phyloP scores from a whole-genome alignment of 2,329 filamentous ascomycete species.

The Myriosclerotinia scirpicola region DNA sequence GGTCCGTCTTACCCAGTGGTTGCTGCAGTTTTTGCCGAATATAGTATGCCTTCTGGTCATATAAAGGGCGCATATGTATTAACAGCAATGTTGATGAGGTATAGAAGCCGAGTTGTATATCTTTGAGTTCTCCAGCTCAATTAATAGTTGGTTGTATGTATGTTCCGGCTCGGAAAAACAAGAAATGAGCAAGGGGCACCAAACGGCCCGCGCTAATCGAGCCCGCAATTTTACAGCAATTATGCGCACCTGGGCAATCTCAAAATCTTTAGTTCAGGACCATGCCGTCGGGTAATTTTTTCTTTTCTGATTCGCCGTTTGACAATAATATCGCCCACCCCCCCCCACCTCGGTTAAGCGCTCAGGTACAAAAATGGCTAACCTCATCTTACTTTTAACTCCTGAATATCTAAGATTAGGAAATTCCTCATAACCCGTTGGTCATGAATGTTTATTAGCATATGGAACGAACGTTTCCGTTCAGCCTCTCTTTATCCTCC shows the following conservation, averaged over 20 bases:
- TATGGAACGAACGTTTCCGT: neutral
- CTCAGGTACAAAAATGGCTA: no score
- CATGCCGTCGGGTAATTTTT: neutral
- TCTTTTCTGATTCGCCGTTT: neutral
- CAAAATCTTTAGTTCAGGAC: no score
- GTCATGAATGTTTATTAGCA: neutral
- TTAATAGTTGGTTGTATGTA: neutral
- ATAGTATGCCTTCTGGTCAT: neutral
- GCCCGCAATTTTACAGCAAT: slow-evolving; percentile 3
- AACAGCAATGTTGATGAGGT: no score
- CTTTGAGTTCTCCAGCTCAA: neutral
- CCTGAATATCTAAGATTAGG: neutral
- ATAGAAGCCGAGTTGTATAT: no score
- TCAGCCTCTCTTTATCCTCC: neutral
- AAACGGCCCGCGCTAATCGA: neutral
- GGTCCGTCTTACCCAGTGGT: no score
- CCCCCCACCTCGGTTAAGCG: no score
- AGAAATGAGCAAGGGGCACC: neutral
- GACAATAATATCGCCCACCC: neutral
- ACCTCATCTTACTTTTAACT: neutral
- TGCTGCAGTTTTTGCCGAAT: neutral
- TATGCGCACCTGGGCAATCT: neutral
- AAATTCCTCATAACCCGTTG: neutral
- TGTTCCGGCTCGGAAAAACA: neutral
- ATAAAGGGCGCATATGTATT: neutral